A percentile compares a stretch with the other conserved stretches of the same genome.
Evolutionary conservation across 768 basidiomycete species (phyloP).

Genomic region (Saitozyma podzolica): DNA sequence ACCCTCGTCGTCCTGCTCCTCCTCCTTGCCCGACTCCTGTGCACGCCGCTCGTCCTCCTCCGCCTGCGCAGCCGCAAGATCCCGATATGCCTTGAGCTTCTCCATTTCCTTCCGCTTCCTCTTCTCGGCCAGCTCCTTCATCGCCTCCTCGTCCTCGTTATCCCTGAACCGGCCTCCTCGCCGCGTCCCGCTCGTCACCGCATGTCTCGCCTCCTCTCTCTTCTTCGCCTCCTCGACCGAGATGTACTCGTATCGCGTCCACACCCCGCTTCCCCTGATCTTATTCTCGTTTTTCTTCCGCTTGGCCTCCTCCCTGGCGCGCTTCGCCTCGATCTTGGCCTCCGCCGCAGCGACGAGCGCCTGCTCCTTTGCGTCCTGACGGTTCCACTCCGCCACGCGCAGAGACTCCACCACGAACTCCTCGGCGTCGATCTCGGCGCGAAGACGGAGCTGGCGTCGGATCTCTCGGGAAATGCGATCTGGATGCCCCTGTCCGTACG

Average conservation of each 20-base stretch:
- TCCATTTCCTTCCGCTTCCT: background rate
- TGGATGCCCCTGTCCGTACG: background rate
- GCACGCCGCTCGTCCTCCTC: background rate
- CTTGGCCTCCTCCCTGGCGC: constrained; percentile 28
- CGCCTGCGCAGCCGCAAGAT: background rate
- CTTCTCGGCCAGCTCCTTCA: background rate
- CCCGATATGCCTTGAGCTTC: background rate
- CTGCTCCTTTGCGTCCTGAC: constrained; percentile 27
- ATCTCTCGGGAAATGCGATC: constrained; percentile 7
- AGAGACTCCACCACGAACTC: constrained; percentile 31
- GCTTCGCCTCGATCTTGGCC: constrained; percentile 24
- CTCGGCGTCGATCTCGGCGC: constrained; percentile 24
- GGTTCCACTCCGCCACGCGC: constrained; percentile 27
- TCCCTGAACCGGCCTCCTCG: constrained; percentile 27
- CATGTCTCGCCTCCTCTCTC: constrained; percentile 19
- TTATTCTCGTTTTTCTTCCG: constrained; percentile 19
- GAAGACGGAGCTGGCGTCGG: constrained; percentile 4
- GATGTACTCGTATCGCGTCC: constrained; percentile 39
- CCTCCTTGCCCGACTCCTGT: background rate
- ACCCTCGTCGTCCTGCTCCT: background rate
- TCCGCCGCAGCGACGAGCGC: constrained; percentile 14
- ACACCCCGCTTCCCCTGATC: constrained; percentile 41
- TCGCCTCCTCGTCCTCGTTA: background rate
- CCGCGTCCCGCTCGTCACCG: constrained; percentile 28
- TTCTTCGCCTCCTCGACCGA: constrained; percentile 27